Evolutionary conservation across 2,329 filamentous ascomycete genomes (phyloP).

Genomic region (Daldinia eschscholtzii): DNA sequence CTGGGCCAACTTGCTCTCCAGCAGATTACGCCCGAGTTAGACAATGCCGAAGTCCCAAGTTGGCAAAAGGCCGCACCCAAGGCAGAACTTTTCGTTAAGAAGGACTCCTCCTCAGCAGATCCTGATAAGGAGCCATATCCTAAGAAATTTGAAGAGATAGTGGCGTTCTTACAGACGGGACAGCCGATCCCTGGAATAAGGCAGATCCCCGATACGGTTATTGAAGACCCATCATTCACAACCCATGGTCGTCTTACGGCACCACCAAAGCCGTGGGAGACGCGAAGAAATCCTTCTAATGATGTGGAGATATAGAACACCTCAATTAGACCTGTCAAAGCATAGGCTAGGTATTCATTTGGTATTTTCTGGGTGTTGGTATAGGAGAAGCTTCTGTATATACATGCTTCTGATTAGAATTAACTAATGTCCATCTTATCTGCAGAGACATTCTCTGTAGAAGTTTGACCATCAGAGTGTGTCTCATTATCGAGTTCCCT

Average conservation of each 20-base stretch:
- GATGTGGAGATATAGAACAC: background rate
- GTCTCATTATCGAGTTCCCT: constrained; percentile 35
- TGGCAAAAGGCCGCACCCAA: constrained; percentile 53
- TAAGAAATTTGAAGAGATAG: constrained; percentile 76
- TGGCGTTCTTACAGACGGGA: constrained; percentile 78
- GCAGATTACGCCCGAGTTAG: constrained; percentile 17
- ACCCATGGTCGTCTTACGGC: constrained; percentile 48
- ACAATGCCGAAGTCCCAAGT: constrained; percentile 46
- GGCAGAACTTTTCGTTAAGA: constrained; percentile 51
- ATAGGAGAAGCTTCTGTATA: constrained; percentile 19
- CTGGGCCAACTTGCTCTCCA: constrained; percentile 41
- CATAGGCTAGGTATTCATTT: background rate
- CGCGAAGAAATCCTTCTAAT: constrained; percentile 53
- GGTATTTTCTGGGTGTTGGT: too few species aligned
- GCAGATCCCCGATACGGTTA: constrained; percentile 77
- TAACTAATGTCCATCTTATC: constrained; percentile 40
- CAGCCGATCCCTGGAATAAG: constrained; percentile 81
- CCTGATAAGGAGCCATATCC: constrained; percentile 70
- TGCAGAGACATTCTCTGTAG: constrained; percentile 11
- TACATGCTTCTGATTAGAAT: constrained; percentile 3
- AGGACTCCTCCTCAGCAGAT: constrained; percentile 34
- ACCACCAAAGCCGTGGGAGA: constrained; percentile 75
- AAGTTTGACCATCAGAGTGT: constrained; percentile 14
- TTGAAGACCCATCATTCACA: constrained; percentile 67
- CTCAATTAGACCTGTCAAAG: constrained; percentile 5